Evolutionary conservation across 441 rosid species (phyloP).

Genomic region (Jatropha podagrica): DNA sequence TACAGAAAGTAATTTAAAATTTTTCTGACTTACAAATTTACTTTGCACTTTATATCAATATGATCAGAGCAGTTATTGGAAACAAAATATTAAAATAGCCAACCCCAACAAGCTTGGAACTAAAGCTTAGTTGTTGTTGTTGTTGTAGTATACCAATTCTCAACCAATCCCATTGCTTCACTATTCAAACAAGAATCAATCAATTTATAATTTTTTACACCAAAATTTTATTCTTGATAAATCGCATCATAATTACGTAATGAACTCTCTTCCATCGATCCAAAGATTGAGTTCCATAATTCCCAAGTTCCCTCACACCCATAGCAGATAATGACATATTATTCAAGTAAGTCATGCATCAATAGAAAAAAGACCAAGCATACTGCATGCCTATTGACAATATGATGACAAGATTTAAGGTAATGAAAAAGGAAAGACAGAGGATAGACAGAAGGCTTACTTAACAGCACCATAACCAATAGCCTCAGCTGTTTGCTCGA

Average conservation of each 20-base stretch:
- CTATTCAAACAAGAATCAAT: not conserved
- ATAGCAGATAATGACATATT: not conserved
- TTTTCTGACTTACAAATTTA: no score
- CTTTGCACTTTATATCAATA: no score
- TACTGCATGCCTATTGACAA: not conserved
- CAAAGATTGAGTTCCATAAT: not conserved
- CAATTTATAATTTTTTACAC: not conserved
- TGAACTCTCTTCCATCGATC: not conserved
- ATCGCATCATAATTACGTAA: not conserved
- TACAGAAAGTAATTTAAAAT: no score
- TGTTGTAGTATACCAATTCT: not conserved
- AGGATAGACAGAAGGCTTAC: slow-evolving; percentile 42
- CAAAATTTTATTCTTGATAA: not conserved
- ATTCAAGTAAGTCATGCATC: not conserved
- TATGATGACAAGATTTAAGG: not conserved
- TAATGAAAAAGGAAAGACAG: not conserved
- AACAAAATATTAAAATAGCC: no score
- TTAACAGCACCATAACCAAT: slow-evolving; percentile 94
- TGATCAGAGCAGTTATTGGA: no score
- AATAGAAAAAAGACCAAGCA: not conserved
- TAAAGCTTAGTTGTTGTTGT: no score
- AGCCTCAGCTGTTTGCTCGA: slow-evolving; percentile 87
- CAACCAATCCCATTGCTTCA: not conserved
- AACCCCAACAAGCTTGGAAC: no score
- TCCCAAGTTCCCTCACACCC: not conserved